These are phyloP conservation scores for Aspergillus sojae DNA, from an alignment of 2,329 filamentous ascomycete genomes.

Conservation along the genomic window DNA sequence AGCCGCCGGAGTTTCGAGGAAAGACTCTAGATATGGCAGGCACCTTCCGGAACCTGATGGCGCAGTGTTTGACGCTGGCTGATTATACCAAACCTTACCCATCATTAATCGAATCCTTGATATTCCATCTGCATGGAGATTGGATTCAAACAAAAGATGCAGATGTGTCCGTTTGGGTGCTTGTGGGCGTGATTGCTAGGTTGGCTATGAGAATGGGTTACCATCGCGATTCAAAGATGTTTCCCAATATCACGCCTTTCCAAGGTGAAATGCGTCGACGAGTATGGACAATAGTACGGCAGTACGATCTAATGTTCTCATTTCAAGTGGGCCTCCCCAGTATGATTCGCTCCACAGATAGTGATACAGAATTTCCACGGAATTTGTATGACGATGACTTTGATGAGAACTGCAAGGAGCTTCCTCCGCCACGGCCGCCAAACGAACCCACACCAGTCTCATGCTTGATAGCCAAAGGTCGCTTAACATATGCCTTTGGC, in stretches of 20 bases:
- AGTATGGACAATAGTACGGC: conserved; percentile 54
- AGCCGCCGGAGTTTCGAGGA: conserved; percentile 64
- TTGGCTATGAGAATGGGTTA: conserved; percentile 69
- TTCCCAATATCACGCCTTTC: conserved; percentile 61
- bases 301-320: conserved; percentile 66
- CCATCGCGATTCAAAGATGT: conserved; percentile 63
- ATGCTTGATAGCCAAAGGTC: conserved; percentile 52
- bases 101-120: conserved; percentile 63
- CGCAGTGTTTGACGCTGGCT: conserved; percentile 65
- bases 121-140: conserved; percentile 65
- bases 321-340: conserved; percentile 70
- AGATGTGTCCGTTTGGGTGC: conserved; percentile 62
- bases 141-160: conserved; percentile 61
- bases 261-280: conserved; percentile 61
- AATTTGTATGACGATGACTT: conserved; percentile 71
- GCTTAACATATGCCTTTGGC: conserved; percentile 46
- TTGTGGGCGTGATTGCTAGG: conserved; percentile 62
- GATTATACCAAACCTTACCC: conserved; percentile 65
- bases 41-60: conserved; percentile 56
- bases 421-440: conserved; percentile 61
- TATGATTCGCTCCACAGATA: conserved; percentile 66
- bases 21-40: conserved; percentile 54
- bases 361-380: conserved; percentile 62
- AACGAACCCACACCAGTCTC: conserved; percentile 60
- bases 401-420: conserved; percentile 53